Conservation (phyloP, 2,329 filamentous ascomycete genomes). For the Penicillium sp. region DNA sequence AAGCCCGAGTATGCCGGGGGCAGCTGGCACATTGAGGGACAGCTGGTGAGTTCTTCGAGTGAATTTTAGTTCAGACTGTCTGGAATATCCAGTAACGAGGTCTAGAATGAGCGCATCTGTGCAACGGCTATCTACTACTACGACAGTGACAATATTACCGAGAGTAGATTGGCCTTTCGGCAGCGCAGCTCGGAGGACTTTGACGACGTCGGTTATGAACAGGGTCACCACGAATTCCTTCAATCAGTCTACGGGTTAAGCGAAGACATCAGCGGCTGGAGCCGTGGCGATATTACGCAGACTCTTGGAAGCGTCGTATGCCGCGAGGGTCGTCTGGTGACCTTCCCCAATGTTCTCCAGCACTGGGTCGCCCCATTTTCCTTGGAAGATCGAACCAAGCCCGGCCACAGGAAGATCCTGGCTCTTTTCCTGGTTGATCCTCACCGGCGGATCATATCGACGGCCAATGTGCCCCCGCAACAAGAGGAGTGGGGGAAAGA, state of each 20-base stretch:
- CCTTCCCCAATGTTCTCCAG: slow-evolving; percentile 27
- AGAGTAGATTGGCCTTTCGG: slow-evolving; percentile 55
- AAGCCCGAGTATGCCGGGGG: slow-evolving; percentile 19
- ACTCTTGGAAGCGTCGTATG: slow-evolving; percentile 19
- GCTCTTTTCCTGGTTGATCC: slow-evolving; percentile 32
- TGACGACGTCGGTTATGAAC: slow-evolving; percentile 25
- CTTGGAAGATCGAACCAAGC: slow-evolving; percentile 22
- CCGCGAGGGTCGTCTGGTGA: slow-evolving; percentile 22
- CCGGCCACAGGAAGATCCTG: slow-evolving; percentile 32
- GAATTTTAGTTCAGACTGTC: no score
- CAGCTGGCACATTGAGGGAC: slow-evolving; percentile 24
- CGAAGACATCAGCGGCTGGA: slow-evolving; percentile 23
- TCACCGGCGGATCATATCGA: slow-evolving; percentile 25
- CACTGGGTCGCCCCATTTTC: slow-evolving; percentile 26
- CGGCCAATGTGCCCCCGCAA: slow-evolving; percentile 31
- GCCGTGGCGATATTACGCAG: slow-evolving; percentile 12
- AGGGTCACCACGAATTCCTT: slow-evolving; percentile 13
- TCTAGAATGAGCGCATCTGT: slow-evolving; percentile 63
- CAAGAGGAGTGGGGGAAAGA: slow-evolving; percentile 46
- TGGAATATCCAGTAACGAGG: slow-evolving; percentile 40
- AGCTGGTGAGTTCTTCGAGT: slow-evolving; percentile 11
- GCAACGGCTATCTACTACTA: slow-evolving; percentile 68
- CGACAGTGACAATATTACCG: slow-evolving; percentile 62
- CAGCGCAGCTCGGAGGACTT: slow-evolving; percentile 37
- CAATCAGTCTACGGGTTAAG: slow-evolving; percentile 16